Percentiles rank a stretch among this genome's conserved stretches.
Evolutionary conservation across 805 yeast genomes (phyloP).

Genomic region (Wilhelminamyces savonicus): DNA sequence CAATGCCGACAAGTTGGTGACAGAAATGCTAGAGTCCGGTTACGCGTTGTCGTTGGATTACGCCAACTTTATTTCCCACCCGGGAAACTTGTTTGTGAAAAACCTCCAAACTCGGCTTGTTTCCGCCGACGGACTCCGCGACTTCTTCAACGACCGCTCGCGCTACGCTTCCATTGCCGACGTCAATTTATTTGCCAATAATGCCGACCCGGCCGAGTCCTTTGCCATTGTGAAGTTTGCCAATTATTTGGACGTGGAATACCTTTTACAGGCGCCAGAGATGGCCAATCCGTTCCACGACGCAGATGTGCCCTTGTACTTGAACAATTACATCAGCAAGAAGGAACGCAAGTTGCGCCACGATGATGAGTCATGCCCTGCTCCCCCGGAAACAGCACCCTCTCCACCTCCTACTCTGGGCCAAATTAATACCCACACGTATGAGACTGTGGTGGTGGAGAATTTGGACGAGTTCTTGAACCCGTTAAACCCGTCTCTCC

Average conservation of each 20-base stretch:
- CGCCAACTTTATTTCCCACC: slow-evolving; percentile 38
- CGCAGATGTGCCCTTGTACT: slow-evolving; percentile 33
- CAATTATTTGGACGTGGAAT: slow-evolving; percentile 29
- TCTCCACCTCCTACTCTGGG: too few species aligned
- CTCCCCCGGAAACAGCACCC: neutral
- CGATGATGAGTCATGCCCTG: slow-evolving; percentile 4
- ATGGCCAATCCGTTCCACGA: slow-evolving; percentile 14
- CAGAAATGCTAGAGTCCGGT: too few species aligned
- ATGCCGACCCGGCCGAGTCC: slow-evolving; percentile 1
- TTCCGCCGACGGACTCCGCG: slow-evolving; percentile 21
- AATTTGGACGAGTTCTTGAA: slow-evolving; percentile 50
- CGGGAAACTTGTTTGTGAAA: slow-evolving; percentile 53
- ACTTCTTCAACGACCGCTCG: slow-evolving; percentile 13
- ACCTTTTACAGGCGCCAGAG: slow-evolving; percentile 13
- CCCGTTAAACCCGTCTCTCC: slow-evolving; percentile 23
- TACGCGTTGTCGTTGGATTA: slow-evolving; percentile 15
- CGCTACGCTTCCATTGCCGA: slow-evolving; percentile 13
- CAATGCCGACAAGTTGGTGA: too few species aligned
- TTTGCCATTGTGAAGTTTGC: slow-evolving; percentile 27
- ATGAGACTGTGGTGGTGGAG: slow-evolving; percentile 25
- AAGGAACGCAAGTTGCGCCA: slow-evolving; percentile 50
- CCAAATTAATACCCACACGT: slow-evolving; percentile 8
- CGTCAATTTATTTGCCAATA: slow-evolving; percentile 15
- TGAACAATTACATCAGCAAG: slow-evolving; percentile 61
- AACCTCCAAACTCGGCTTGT: slow-evolving; percentile 25